Evolutionary conservation across 1,284 basidiomycete species (phyloP).

Genomic region (Prillingera fragicola): DNA sequence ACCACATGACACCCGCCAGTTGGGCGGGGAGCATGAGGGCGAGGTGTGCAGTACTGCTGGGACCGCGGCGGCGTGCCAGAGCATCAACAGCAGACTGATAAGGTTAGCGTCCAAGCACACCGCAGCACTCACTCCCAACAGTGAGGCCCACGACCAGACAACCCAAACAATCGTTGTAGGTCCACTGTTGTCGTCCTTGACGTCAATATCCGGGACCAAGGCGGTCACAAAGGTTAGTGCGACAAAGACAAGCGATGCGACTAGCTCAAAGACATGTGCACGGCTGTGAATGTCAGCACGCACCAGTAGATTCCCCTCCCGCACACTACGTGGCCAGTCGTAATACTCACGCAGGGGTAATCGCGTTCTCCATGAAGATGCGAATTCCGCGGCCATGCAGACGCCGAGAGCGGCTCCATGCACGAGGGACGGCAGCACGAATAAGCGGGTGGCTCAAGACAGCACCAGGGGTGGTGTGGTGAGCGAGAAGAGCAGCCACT

Average conservation of each 20-base stretch:
- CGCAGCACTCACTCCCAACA: slow-evolving; percentile 8
- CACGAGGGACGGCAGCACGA: slow-evolving; percentile 14
- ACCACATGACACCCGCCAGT: slow-evolving; percentile 11
- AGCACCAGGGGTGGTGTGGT: slow-evolving; percentile 19
- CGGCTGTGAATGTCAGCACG: slow-evolving; percentile 9
- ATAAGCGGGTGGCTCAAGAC: slow-evolving; percentile 18
- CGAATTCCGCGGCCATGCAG: slow-evolving; percentile 4
- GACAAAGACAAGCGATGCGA: slow-evolving; percentile 12
- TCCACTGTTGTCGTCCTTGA: slow-evolving; percentile 7
- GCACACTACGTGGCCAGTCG: neutral
- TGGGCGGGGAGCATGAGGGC: slow-evolving; percentile 16
- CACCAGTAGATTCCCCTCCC: neutral
- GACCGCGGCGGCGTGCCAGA: slow-evolving; percentile 9
- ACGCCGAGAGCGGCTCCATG: slow-evolving; percentile 12
- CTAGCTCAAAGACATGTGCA: slow-evolving; percentile 16
- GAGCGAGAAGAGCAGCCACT: slow-evolving; percentile 17
- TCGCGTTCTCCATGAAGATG: slow-evolving; percentile 8
- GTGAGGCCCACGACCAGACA: slow-evolving; percentile 14
- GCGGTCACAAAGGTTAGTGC: slow-evolving; percentile 17
- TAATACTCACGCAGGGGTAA: slow-evolving; percentile 14
- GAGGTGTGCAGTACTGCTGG: slow-evolving; percentile 10
- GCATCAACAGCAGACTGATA: slow-evolving; percentile 14
- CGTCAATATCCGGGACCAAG: slow-evolving; percentile 15
- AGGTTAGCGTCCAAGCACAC: neutral
- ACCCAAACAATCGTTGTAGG: slow-evolving; percentile 14